Evolutionary conservation across 352 stramenopile genomes (phyloP).

Genomic region (Phytophthora sp.): DNA sequence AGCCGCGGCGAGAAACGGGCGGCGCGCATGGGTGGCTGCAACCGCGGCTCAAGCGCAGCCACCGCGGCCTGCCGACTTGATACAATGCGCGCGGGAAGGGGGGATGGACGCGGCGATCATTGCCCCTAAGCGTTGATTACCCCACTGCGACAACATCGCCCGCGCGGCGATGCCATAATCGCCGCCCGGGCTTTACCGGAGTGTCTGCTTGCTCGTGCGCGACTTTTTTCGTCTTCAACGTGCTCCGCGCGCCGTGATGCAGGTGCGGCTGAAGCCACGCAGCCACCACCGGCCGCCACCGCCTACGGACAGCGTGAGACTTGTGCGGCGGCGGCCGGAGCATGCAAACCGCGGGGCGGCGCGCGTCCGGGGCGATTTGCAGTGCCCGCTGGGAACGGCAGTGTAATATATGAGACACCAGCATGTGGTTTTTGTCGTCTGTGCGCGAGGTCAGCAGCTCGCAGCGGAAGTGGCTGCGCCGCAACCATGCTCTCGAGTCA

Average conservation of each 20-base stretch:
- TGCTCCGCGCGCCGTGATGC: constrained; percentile 1
- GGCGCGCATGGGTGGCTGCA: not conserved
- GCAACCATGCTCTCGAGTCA: constrained; percentile 71
- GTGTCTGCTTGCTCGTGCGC: constrained; percentile 28
- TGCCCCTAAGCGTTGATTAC: constrained; percentile 18
- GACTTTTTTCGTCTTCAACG: too few species aligned
- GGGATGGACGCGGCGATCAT: not conserved
- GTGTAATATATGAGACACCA: constrained; percentile 27
- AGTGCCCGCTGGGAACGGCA: too few species aligned
- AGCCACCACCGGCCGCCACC: too few species aligned
- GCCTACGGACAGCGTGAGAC: too few species aligned
- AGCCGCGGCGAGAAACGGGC: constrained; percentile 8
- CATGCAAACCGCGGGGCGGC: constrained; percentile 11
- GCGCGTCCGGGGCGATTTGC: too few species aligned
- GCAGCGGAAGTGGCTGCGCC: constrained; percentile 31
- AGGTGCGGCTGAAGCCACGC: not conserved
- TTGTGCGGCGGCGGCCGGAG: not conserved
- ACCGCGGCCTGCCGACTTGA: not conserved
- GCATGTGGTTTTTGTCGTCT: constrained; percentile 18
- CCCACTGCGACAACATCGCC: constrained; percentile 9
- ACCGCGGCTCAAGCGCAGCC: not conserved
- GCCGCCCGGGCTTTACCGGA: constrained; percentile 12
- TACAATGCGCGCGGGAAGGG: too few species aligned
- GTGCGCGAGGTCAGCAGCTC: constrained; percentile 12
- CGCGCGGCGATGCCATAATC: not conserved